phyloP scores from a whole-genome alignment of 441 rosid genomes.

The Gossypium davidsonii region DNA sequence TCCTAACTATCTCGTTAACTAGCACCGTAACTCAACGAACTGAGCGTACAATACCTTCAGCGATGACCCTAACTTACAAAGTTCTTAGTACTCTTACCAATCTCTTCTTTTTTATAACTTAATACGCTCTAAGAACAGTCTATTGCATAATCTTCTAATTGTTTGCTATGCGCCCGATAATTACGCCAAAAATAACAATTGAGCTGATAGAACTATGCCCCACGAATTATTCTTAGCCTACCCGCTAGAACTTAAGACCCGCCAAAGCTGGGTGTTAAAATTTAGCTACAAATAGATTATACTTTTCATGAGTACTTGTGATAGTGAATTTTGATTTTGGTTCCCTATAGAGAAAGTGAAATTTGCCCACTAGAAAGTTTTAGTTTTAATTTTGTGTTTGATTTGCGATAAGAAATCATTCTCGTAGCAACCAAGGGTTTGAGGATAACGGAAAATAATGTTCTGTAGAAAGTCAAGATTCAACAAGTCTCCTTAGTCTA shows the following conservation, averaged over 20 bases:
- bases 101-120: not conserved
- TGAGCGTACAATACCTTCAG: not conserved
- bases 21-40: not conserved
- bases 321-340: not conserved
- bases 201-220: not conserved
- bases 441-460: not conserved
- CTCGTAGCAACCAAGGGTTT: not conserved
- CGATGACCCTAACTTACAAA: not conserved
- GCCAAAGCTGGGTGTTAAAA: not conserved
- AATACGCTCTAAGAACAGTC: not conserved
- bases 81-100: not conserved
- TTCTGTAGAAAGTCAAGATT: not conserved
- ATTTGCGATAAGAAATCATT: not conserved
- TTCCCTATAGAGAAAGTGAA: not conserved
- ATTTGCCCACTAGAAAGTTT: not conserved
- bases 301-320: not conserved
- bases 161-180: not conserved
- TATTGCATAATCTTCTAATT: not conserved
- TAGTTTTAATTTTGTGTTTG: not conserved
- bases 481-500: not conserved
- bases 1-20: not conserved
- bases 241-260: not conserved
- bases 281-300: not conserved
- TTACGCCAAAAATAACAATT: not conserved
- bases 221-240: not conserved